Evolutionary conservation across 805 yeast species (phyloP).

Genomic region (Kurtzmaniella fragi): DNA sequence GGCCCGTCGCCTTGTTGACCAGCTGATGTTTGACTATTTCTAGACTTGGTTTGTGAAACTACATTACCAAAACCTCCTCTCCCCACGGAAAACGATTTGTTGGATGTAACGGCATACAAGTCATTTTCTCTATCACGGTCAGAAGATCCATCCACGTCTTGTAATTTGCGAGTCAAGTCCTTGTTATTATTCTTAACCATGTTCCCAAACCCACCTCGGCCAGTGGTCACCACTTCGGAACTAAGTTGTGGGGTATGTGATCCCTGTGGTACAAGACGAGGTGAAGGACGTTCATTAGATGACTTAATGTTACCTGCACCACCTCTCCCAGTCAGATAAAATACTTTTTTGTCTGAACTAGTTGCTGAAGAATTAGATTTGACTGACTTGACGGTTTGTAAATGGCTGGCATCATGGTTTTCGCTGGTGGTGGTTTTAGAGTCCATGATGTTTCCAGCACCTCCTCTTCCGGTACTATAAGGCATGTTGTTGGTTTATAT

Average conservation of each 20-base stretch:
- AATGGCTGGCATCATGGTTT: slow-evolving; percentile 9
- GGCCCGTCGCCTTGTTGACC: slow-evolving; percentile 10
- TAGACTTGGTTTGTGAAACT: slow-evolving; percentile 28
- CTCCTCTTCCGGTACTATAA: slow-evolving; percentile 35
- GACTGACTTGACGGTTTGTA: slow-evolving; percentile 1
- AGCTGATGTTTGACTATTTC: slow-evolving; percentile 13
- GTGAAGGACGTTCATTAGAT: slow-evolving; percentile 42
- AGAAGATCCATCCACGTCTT: slow-evolving; percentile 51
- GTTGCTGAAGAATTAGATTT: slow-evolving; percentile 4
- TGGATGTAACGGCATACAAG: slow-evolving; percentile 40
- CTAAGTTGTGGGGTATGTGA: slow-evolving; percentile 56
- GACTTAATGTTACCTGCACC: slow-evolving; percentile 68
- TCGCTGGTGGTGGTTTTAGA: slow-evolving; percentile 14
- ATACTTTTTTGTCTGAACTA: slow-evolving; percentile 27
- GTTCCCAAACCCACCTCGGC: slow-evolving; percentile 78
- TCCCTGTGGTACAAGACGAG: slow-evolving; percentile 54
- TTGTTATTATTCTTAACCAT: slow-evolving; percentile 63
- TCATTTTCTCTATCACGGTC: slow-evolving; percentile 19
- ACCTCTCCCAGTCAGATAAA: slow-evolving; percentile 71
- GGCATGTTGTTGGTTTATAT: slow-evolving; percentile 15
- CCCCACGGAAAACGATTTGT: slow-evolving; percentile 48
- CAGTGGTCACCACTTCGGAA: slow-evolving; percentile 58
- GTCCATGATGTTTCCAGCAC: slow-evolving; percentile 30
- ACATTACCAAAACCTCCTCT: slow-evolving; percentile 67
- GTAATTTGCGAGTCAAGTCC: slow-evolving; percentile 53